phyloP scores from a whole-genome alignment of 2,329 filamentous ascomycete genomes.

The Myriosclerotinia scirpicola region DNA sequence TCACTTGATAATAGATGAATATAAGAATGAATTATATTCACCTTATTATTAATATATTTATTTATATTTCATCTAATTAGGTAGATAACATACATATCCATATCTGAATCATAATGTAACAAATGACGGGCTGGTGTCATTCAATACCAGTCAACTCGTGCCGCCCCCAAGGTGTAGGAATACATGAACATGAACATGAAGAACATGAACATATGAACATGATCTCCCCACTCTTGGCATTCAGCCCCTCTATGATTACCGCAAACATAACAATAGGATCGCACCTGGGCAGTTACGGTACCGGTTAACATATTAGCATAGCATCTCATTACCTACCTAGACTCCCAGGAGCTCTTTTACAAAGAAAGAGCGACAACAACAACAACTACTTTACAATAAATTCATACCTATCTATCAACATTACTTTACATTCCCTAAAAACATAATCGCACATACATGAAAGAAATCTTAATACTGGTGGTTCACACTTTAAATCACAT shows the following conservation, averaged over 20 bases:
- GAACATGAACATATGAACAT: constrained; percentile 1
- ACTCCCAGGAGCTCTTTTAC: constrained; percentile 21
- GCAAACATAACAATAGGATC: constrained; percentile 13
- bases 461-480: not conserved
- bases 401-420: constrained; percentile 4
- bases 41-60: too few relatives aligned
- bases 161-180: constrained; percentile 6
- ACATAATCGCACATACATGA: not conserved
- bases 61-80: too few relatives aligned
- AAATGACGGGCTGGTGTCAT: too few relatives aligned
- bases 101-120: too few relatives aligned
- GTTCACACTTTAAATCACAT: not conserved
- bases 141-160: not conserved
- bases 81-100: too few relatives aligned
- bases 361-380: constrained; percentile 20
- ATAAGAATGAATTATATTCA: too few relatives aligned
- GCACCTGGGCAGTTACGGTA: too few relatives aligned
- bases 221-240: constrained; percentile 20
- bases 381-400: constrained; percentile 18
- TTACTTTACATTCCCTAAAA: not conserved
- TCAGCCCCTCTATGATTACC: constrained; percentile 17
- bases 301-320: too few relatives aligned
- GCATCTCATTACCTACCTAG: too few relatives aligned
- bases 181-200: too few relatives aligned
- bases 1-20: not conserved